phyloP scores from a whole-genome alignment of 177 flowering plant genomes.

The Vitis hybrid region DNA sequence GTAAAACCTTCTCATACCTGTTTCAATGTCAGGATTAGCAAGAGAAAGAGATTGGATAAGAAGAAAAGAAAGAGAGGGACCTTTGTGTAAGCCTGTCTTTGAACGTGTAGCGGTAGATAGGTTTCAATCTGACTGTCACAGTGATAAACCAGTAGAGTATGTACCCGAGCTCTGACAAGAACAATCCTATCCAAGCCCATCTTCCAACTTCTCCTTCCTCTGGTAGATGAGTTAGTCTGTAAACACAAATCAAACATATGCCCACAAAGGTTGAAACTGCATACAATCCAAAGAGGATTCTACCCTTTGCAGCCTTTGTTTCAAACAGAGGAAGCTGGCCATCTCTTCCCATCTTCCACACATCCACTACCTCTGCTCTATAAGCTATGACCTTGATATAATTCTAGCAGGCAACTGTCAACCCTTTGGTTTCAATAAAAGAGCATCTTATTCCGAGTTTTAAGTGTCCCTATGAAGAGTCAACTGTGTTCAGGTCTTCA shows the following conservation, averaged over 20 bases:
- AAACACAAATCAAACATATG: conserved; percentile 22
- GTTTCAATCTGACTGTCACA: conserved; percentile 28
- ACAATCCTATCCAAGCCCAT: conserved; percentile 21
- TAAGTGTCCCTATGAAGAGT: no score
- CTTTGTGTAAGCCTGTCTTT: conserved; percentile 26
- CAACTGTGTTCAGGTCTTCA: no score
- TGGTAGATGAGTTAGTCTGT: conserved; percentile 26
- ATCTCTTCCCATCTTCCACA: not conserved
- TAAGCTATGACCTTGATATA: no score
- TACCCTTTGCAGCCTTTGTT: conserved; percentile 3
- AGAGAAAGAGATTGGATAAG: no score
- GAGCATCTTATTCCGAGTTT: no score
- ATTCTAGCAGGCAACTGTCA: no score
- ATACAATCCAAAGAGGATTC: conserved; percentile 3
- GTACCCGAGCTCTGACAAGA: conserved; percentile 30
- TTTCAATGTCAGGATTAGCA: no score
- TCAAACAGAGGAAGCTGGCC: not conserved
- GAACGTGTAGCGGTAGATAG: conserved; percentile 26
- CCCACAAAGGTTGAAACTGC: conserved; percentile 24
- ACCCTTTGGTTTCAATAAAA: no score
- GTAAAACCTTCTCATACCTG: conserved; percentile 26
- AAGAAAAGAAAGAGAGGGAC: no score
- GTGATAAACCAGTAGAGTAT: conserved; percentile 32
- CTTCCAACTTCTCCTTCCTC: conserved; percentile 6
- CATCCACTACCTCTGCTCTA: no score